Percentiles rank a stretch among this genome's conserved stretches.
Evolutionary conservation across 2,329 filamentous ascomycete genomes (phyloP).

Genomic region (Aspergillus sp.): DNA sequence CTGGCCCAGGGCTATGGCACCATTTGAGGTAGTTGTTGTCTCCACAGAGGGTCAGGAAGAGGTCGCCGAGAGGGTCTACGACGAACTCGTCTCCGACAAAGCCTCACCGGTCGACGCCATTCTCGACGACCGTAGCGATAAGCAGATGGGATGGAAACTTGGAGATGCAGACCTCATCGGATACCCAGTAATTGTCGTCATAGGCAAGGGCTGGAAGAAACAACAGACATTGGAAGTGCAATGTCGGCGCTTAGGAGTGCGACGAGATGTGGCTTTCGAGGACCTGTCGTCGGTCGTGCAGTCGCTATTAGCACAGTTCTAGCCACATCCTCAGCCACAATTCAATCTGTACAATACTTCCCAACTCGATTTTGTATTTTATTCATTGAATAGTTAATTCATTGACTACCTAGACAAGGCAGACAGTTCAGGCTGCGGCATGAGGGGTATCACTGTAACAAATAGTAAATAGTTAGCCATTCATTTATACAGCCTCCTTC

Average conservation of each 20-base stretch:
- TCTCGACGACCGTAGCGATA: slow-evolving; percentile 67
- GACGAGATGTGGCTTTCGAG: slow-evolving; percentile 57
- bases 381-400: too few species aligned
- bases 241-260: slow-evolving; percentile 65
- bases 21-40: slow-evolving; percentile 74
- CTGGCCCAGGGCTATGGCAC: slow-evolving; percentile 85
- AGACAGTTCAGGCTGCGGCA: too few species aligned
- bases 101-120: slow-evolving; percentile 58
- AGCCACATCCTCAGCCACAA: not conserved
- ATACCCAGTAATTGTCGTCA: slow-evolving; percentile 77
- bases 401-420: too few species aligned
- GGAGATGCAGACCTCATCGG: slow-evolving; percentile 86
- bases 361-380: not conserved
- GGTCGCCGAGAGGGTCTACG: slow-evolving; percentile 63
- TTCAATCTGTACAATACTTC: not conserved
- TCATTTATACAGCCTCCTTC: too few species aligned
- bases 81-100: slow-evolving; percentile 48
- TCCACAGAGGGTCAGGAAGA: slow-evolving; percentile 47
- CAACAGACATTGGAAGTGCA: slow-evolving; percentile 70
- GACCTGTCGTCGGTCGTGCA: slow-evolving; percentile 50
- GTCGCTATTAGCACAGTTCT: slow-evolving; percentile 54
- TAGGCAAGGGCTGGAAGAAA: slow-evolving; percentile 69
- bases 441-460: too few species aligned
- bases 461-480: too few species aligned
- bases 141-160: slow-evolving; percentile 78